Percentiles rank a stretch among this genome's conserved stretches.
Conservation (phyloP, 805 yeast species). For the Cyberlindnera mississippiensis region DNA sequence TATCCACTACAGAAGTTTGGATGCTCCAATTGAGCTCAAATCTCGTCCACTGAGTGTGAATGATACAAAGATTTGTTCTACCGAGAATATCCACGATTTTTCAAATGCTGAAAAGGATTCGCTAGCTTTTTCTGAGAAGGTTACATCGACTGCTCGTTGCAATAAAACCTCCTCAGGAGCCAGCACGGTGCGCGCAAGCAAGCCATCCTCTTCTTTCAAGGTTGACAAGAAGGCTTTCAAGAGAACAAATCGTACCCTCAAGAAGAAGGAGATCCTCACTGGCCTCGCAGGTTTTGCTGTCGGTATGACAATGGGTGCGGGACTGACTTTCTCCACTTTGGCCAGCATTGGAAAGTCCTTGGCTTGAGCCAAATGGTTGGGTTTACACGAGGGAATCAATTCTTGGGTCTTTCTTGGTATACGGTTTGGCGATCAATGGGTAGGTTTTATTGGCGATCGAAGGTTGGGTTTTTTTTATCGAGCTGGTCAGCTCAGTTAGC, state of each 20-base stretch:
- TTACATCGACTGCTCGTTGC: no score
- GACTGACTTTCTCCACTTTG: constrained; percentile 15
- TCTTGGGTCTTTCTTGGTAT: not conserved
- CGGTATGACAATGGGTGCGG: constrained; percentile 18
- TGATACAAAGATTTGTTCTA: no score
- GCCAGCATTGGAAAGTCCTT: constrained; percentile 10
- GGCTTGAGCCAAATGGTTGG: not conserved
- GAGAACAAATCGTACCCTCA: not conserved
- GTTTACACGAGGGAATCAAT: no score
- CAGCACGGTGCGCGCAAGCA: not conserved
- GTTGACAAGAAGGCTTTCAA: constrained; percentile 1
- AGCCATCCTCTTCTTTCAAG: not conserved
- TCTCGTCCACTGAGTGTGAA: no score
- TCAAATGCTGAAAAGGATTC: no score
- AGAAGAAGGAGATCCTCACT: constrained; percentile 5
- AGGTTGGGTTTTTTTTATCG: no score
- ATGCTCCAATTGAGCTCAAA: no score
- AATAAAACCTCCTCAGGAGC: not conserved
- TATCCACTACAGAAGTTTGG: no score
- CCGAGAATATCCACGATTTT: no score
- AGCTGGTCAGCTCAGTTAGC: no score
- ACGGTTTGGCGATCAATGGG: not conserved
- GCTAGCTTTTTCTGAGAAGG: no score
- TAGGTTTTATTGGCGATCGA: no score
- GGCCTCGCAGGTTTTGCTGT: constrained; percentile 14